Evolutionary conservation across 2,329 filamentous ascomycete genomes (phyloP), one percentile per base, ranked within the genome.

Genomic region (Harringtonia lauricola): DNA sequence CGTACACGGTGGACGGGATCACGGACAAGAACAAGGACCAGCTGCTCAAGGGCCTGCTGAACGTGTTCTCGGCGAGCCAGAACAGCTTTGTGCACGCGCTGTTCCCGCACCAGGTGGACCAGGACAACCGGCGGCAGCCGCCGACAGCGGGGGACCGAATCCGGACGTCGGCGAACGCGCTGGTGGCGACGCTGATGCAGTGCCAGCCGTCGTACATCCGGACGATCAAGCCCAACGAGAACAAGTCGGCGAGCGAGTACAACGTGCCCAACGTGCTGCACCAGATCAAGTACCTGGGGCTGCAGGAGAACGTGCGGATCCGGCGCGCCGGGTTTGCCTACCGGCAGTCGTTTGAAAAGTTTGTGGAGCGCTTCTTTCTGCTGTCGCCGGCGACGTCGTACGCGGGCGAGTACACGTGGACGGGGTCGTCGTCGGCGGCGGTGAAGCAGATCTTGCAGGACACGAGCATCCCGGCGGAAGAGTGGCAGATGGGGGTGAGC

Each of bases 21-120:
- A 98, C 92, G 1, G 92, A 98, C 63, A 98, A 98, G 74, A 98
- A 96, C 71, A 98, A 96, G 71, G 92, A 98, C 58, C 87, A 94
- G 63, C 72, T 98, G 36, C 70, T 96, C 46, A 98, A 98, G 68
- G 92, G 95, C 54, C 70, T 98, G 35, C 74, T 96, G 41, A 90
- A 86, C 57, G 71, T 98, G 31, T 84, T 95, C 56, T 81, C 83
- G 49, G 78, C 79, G 52, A 95, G 88, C 57, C 75, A 79, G 46
- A 96, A 96, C 64, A 65, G 69, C 17, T 98, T 96, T 55, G 70
- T 96, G 10, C 90, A 94, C 57, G 80, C 78, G 0, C 61, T 98
- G 1, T 98, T 98, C 73, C 92, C 92, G 19, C 68, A 95, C 51
- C 79, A 95, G 59, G 86, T 98, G 48, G 88, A 98, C 57, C 86